phyloP scores from a whole-genome alignment of 495 filamentous ascomycete genomes.

The Friedmanniomyces simplex region DNA sequence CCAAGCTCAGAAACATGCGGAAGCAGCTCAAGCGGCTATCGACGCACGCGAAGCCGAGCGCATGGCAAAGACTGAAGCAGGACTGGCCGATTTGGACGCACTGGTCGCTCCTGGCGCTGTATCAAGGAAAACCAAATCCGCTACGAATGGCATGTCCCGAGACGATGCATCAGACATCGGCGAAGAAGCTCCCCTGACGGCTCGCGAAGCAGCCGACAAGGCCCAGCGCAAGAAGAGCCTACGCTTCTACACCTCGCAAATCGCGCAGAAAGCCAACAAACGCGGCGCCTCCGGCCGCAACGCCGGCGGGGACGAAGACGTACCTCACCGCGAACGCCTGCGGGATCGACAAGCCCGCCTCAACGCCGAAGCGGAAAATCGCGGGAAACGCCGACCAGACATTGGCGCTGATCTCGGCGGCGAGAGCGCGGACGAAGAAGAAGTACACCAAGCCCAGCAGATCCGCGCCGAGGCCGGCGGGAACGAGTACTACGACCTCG shows the following conservation, averaged over 20 bases:
- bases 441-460: constrained; percentile 37
- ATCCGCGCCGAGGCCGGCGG: constrained; percentile 41
- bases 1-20: constrained; percentile 42
- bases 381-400: constrained; percentile 55
- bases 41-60: constrained; percentile 47
- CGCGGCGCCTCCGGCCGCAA: constrained; percentile 71
- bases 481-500: constrained; percentile 82
- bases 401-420: constrained; percentile 48
- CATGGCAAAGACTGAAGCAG: constrained; percentile 49
- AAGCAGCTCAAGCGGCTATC: constrained; percentile 42
- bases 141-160: constrained; percentile 20
- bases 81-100: constrained; percentile 53
- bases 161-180: constrained; percentile 44
- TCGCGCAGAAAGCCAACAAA: constrained; percentile 82
- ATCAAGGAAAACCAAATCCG: constrained; percentile 29
- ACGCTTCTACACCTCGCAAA: constrained; percentile 93
- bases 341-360: constrained; percentile 74
- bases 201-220: constrained; percentile 68
- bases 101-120: constrained; percentile 23
- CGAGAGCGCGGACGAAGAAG: constrained; percentile 52
- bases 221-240: constrained; percentile 74
- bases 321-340: constrained; percentile 80
- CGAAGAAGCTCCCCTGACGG: constrained; percentile 51
- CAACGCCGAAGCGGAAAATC: constrained; percentile 74
- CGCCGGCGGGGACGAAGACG: constrained; percentile 81